Evolutionary conservation across 176 grass and related monocot species (phyloP), one percentile per base, ranked within the genome.

Genomic region (Oryza punctata): DNA sequence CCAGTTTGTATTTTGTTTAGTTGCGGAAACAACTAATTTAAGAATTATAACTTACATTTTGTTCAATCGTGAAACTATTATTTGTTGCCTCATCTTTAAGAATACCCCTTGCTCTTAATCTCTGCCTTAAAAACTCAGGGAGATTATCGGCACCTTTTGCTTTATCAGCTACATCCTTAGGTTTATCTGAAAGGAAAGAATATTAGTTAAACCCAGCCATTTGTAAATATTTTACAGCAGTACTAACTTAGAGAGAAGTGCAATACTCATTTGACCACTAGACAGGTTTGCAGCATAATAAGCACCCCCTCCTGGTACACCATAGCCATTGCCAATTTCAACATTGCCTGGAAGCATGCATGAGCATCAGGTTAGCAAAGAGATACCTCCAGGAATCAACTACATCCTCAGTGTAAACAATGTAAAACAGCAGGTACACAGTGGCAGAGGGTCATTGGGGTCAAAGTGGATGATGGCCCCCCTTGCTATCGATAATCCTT

Each of bases 311-410:
- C 96, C 96, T 60, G 96, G 96, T 87, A 99, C 93, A 72, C 93
- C 96, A 87, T 96, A 99, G 79, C 96, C 96, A 92, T 99, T 99
- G 79, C 96, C 96, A 89, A 99, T 99, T 75, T 99, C 93, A 67
- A 78, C 73, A 65, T 99, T 94, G 30, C 89, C 96, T 99, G 82
- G 79, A 65, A 81, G 59, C 35, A 73, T 88, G 69, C n/a, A 64
- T 45, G 72, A 50, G 19, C 67, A 78, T 85, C 61, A 87, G 35
- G 13, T 74, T 64, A 72, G 84, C 64, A 79, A 90, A 83, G 28
- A 83, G 46, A n/a, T 54, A 24, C 41, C 30, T 33, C 19, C 45
- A 50, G 64, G 57, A 90, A 80, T 28, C 52, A 83, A 18, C 66
- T 57, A 54, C 6, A 9, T 52, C 57, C 38, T 52, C 40, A 38